Conservation (phyloP, 805 yeast genomes). For the Spathaspora sp. region DNA sequence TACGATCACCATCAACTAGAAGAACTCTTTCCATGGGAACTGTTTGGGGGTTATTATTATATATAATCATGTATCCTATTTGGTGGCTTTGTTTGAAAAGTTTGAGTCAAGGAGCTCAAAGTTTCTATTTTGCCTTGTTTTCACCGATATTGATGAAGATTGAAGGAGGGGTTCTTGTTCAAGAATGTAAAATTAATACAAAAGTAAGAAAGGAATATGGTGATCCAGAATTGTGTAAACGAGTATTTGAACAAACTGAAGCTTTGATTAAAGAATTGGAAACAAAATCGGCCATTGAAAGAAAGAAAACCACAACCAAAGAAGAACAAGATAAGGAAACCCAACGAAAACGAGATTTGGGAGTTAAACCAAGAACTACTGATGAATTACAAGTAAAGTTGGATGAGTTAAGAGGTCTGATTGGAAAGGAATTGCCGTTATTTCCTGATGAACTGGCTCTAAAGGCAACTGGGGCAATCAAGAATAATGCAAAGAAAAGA, state of each 20-base stretch:
- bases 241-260: conserved; percentile 60
- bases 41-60: conserved; percentile 52
- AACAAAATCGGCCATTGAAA: conserved; percentile 63
- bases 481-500: background rate
- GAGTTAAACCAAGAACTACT: conserved; percentile 29
- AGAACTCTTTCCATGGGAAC: conserved; percentile 77
- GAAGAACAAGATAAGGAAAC: conserved; percentile 16
- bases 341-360: conserved; percentile 20
- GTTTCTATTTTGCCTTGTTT: conserved; percentile 61
- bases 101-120: conserved; percentile 76
- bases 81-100: conserved; percentile 81
- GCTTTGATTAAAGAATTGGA: conserved; percentile 58
- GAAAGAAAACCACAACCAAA: conserved; percentile 41
- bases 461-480: conserved; percentile 1
- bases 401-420: conserved; percentile 18
- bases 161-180: conserved; percentile 66
- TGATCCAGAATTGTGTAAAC: conserved; percentile 57
- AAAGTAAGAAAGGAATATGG: conserved; percentile 60
- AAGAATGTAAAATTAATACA: conserved; percentile 63
- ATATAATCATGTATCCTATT: conserved; percentile 71
- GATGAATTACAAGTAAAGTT: conserved; percentile 36
- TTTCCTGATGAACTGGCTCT: conserved; percentile 21
- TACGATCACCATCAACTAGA: conserved; percentile 84
- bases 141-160: conserved; percentile 65
- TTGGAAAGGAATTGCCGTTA: conserved; percentile 17